These are phyloP conservation scores for Dactylellina cionopaga DNA, from an alignment of 2,329 filamentous ascomycete species.

Conservation along the genomic window DNA sequence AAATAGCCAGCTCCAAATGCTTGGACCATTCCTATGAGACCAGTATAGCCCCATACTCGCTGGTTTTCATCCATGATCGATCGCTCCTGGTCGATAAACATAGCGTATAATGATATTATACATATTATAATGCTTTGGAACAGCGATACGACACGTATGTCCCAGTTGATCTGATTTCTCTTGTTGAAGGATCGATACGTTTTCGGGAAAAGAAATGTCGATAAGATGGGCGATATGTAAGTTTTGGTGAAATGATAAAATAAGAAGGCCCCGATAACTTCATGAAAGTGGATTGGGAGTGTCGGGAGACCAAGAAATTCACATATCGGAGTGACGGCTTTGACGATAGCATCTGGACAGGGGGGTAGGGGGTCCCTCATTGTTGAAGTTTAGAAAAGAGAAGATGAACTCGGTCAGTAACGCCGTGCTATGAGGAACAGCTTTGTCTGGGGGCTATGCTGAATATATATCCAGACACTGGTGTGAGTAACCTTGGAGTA, in stretches of 20 bases:
- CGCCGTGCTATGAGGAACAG: neutral
- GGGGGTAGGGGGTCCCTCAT: conserved; percentile 43
- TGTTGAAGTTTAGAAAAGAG: neutral
- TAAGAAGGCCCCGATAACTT: conserved; percentile 73
- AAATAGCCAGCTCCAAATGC: conserved; percentile 83
- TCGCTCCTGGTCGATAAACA: conserved; percentile 74
- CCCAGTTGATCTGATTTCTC: conserved; percentile 79
- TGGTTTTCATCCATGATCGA: conserved; percentile 70
- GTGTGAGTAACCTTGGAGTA: neutral
- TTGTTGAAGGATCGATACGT: conserved; percentile 72
- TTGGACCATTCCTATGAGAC: conserved; percentile 76
- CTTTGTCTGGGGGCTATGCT: too few relatives aligned
- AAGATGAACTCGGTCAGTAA: neutral
- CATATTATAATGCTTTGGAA: conserved; percentile 80
- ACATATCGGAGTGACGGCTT: conserved; percentile 72
- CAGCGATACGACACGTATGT: conserved; percentile 86
- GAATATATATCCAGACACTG: neutral
- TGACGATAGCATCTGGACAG: conserved; percentile 59
- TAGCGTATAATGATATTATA: conserved; percentile 76
- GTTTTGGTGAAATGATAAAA: conserved; percentile 76
- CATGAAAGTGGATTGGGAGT: conserved; percentile 80
- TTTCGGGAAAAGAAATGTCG: conserved; percentile 69
- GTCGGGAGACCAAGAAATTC: conserved; percentile 71
- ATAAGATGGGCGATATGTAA: conserved; percentile 74
- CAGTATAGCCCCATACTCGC: conserved; percentile 81